Evolutionary conservation across 1,284 basidiomycete species (phyloP).

Genomic region (Puccinia triticina): DNA sequence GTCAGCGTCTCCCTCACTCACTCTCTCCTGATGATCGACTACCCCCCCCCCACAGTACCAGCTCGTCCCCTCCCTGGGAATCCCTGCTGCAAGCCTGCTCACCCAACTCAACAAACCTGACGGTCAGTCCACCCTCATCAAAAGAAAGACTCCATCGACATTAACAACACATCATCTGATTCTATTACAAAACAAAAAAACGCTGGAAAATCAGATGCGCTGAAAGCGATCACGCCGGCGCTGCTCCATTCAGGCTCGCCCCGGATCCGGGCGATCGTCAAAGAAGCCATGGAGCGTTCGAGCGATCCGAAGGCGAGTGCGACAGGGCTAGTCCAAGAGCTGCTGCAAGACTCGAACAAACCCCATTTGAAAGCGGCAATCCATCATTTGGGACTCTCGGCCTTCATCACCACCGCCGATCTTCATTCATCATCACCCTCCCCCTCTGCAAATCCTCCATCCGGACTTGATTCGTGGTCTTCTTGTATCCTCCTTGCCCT

Average conservation of each 20-base stretch:
- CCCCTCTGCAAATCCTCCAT: background rate
- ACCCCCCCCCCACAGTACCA: background rate
- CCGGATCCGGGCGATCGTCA: background rate
- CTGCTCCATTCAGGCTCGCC: background rate
- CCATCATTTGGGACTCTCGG: background rate
- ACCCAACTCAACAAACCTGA: background rate
- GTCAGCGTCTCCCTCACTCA: background rate
- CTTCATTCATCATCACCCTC: background rate
- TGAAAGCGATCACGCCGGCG: background rate
- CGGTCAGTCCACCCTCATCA: background rate
- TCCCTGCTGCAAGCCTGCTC: background rate
- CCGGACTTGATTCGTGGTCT: background rate
- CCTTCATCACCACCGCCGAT: background rate
- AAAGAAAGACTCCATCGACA: too few species aligned
- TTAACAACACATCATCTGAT: too few species aligned
- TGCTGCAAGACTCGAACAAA: background rate
- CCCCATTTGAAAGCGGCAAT: background rate
- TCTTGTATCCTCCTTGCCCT: background rate
- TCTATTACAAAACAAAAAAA: background rate
- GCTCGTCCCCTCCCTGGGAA: background rate
- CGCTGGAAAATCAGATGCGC: background rate
- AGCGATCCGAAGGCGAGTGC: background rate
- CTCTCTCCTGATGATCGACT: background rate
- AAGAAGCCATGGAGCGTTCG: background rate
- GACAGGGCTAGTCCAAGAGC: background rate